Evolutionary conservation across 1,139 yeast genomes (phyloP).

Genomic region (Hanseniaspora uvarum): DNA sequence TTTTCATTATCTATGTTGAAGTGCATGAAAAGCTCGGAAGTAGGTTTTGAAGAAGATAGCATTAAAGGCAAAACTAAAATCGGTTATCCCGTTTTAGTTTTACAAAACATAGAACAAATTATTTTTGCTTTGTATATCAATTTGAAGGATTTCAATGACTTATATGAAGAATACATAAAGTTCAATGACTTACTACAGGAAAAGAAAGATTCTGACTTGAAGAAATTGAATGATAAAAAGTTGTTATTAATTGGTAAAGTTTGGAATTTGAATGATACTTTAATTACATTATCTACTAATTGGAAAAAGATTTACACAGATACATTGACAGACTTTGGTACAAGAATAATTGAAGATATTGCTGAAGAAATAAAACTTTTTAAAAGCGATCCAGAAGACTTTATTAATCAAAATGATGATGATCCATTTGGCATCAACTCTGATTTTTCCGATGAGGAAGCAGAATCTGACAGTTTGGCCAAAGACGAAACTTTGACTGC

Average conservation of each 20-base stretch:
- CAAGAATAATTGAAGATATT: slow-evolving; percentile 49
- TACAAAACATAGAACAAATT: slow-evolving; percentile 34
- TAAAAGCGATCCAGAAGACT: slow-evolving; percentile 46
- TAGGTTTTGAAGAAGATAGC: slow-evolving; percentile 31
- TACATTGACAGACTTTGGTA: slow-evolving; percentile 29
- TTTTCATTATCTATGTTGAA: slow-evolving; percentile 24
- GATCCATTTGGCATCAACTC: slow-evolving; percentile 36
- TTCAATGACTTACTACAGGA: slow-evolving; percentile 30
- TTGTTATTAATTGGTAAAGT: slow-evolving; percentile 51
- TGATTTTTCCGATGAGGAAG: slow-evolving; percentile 11
- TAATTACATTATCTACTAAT: slow-evolving; percentile 34
- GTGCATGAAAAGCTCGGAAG: slow-evolving; percentile 8
- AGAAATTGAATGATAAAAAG: slow-evolving; percentile 33
- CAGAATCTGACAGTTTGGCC: slow-evolving; percentile 31
- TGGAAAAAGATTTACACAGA: slow-evolving; percentile 12
- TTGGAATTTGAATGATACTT: slow-evolving; percentile 50
- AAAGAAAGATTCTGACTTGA: slow-evolving; percentile 22
- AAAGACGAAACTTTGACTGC: slow-evolving; percentile 27
- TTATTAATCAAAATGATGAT: slow-evolving; percentile 32
- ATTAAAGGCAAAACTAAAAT: slow-evolving; percentile 26
- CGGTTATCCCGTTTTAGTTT: slow-evolving; percentile 33
- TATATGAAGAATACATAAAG: slow-evolving; percentile 49
- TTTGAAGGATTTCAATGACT: slow-evolving; percentile 35
- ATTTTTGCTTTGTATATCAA: neutral
- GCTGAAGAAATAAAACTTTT: slow-evolving; percentile 56